A percentile compares a stretch with the other conserved stretches of the same genome.
These are phyloP conservation scores for Bipolaris bicolor DNA, from an alignment of 2,329 filamentous ascomycete species.

Conservation along the genomic window DNA sequence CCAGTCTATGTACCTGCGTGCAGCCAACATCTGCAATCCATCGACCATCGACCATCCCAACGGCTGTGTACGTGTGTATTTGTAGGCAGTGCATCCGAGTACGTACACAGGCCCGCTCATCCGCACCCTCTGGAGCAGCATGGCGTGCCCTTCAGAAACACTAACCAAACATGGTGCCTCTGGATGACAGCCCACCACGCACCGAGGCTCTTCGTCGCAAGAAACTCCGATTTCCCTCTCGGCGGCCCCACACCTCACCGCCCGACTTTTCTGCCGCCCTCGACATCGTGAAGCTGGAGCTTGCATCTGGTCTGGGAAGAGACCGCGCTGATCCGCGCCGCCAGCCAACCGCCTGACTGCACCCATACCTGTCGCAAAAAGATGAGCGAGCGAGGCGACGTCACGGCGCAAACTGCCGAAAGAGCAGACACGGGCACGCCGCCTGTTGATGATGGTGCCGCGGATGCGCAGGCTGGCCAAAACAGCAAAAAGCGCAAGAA, in stretches of 20 bases:
- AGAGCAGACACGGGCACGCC: conserved; percentile 2
- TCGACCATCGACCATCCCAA: not conserved
- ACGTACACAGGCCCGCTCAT: not conserved
- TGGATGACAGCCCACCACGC: conserved; percentile 25
- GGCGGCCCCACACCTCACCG: conserved; percentile 24
- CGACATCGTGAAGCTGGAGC: conserved; percentile 12
- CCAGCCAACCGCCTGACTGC: not conserved
- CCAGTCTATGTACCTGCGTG: no score
- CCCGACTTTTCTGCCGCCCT: conserved; percentile 33
- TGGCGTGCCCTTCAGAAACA: conserved; percentile 41
- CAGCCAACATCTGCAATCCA: no score
- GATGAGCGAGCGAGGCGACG: conserved; percentile 25
- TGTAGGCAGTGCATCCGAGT: no score
- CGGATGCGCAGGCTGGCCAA: conserved; percentile 10
- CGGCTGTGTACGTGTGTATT: no score
- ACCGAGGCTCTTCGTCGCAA: conserved; percentile 9
- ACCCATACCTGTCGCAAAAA: not conserved
- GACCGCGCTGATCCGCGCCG: not conserved
- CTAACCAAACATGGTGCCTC: conserved; percentile 34
- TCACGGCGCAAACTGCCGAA: conserved; percentile 19
- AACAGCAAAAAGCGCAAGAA: conserved; percentile 36
- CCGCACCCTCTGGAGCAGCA: conserved; percentile 34
- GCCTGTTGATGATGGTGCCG: conserved; percentile 8
- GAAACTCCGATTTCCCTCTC: not conserved
- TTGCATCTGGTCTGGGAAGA: conserved; percentile 2